Evolutionary conservation across 2,329 filamentous ascomycete species (phyloP).

Genomic region (Diatrype stigma): DNA sequence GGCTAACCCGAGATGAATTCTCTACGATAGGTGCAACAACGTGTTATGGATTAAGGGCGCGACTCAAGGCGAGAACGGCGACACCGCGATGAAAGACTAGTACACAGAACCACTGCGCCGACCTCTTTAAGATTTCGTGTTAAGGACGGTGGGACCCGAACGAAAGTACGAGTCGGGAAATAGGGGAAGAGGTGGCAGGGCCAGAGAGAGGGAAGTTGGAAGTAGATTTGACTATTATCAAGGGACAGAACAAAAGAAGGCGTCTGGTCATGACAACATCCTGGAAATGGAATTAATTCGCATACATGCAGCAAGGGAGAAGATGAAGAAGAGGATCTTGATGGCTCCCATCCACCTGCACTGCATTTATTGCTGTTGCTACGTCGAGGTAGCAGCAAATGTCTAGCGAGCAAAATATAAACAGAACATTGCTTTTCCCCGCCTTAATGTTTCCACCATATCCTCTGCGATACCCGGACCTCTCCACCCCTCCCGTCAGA

Average conservation of each 20-base stretch:
- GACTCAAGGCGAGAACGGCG: constrained; percentile 45
- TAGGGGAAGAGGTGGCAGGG: neutral
- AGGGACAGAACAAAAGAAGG: neutral
- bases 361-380: too few species aligned
- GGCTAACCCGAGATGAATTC: too few species aligned
- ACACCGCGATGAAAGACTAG: constrained; percentile 57
- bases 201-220: neutral
- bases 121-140: neutral
- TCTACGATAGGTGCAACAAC: constrained; percentile 73
- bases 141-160: neutral
- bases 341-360: neutral
- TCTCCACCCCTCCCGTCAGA: neutral
- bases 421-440: neutral
- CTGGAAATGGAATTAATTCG: neutral
- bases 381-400: neutral
- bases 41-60: constrained; percentile 83
- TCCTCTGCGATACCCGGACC: neutral
- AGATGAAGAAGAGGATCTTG: neutral
- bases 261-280: constrained; percentile 4
- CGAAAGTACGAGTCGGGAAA: neutral
- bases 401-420: neutral
- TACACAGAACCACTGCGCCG: neutral
- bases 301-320: neutral
- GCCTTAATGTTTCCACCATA: neutral
- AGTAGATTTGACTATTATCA: neutral